Evolutionary conservation across 768 basidiomycete species (phyloP).

Genomic region (Tylopilus felleus): DNA sequence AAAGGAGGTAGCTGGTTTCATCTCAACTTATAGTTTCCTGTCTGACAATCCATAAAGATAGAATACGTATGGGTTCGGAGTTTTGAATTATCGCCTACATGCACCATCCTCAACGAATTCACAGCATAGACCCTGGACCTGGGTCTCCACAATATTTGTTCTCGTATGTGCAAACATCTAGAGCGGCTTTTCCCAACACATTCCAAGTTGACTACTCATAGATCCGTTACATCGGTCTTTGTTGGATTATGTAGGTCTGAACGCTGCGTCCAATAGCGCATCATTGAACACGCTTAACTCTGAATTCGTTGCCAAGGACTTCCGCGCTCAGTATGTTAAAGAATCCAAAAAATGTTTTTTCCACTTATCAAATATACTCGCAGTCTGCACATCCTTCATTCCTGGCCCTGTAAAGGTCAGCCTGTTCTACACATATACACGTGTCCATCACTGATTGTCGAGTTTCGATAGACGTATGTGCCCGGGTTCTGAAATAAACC

Average conservation of each 20-base stretch:
- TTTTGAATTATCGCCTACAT: not conserved
- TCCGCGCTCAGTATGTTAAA: not conserved
- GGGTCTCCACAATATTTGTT: not conserved
- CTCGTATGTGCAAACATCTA: not conserved
- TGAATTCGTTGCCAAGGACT: not conserved
- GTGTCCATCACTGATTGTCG: not conserved
- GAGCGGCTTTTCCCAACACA: not conserved
- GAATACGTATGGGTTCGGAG: not conserved
- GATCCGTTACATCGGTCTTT: not conserved
- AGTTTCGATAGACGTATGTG: not conserved
- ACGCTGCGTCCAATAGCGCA: not conserved
- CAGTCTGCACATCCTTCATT: slow-evolving; percentile 1
- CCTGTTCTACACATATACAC: not conserved
- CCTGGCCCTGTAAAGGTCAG: not conserved
- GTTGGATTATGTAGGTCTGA: not conserved
- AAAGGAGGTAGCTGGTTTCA: not conserved
- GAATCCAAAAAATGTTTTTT: too few species aligned
- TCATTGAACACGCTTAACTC: too few species aligned
- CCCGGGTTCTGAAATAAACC: not conserved
- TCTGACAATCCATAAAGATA: not conserved
- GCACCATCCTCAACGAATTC: not conserved
- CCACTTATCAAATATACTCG: not conserved
- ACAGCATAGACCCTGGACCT: not conserved
- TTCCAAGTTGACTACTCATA: not conserved
- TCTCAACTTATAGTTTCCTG: not conserved